Base-by-base conservation (phyloP, 768 basidiomycete genomes). In the Rhizopogon vesiculosus region DNA sequence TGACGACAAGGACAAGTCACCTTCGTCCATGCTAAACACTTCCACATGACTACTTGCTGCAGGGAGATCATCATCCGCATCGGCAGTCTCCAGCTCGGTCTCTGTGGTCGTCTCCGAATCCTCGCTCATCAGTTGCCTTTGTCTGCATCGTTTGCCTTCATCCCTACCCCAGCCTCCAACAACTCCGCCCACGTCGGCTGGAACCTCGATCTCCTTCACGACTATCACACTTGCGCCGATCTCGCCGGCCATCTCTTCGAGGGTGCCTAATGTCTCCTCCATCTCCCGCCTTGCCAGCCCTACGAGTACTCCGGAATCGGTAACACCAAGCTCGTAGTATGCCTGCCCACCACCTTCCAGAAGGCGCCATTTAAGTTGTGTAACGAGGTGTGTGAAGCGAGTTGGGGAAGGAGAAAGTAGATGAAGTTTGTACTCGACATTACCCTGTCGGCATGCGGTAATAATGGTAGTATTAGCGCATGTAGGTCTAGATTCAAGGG, bases 361-460 rank as follows among this genome's bases (percentile, higher is more conserved):
- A 8, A 94, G 79, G 2, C 95, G 83, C 94, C 96, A 98, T 66
- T 96, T 94, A 71, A 97, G 83, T 72, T 98, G 95, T 0, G 95
- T 98, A 54, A 93, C 90, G 19, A 98, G 86, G 57, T 87, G 83
- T 3, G 82, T 80, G 61, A 92, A 91, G 45, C 91, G 89, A 4
- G 83, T 78, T 0, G 84, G 82, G 13, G 89, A 78, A 0, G 93
- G 91, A 48, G 84, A 77, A 41, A 93, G 80, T 19, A 96, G 85
- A 68, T 93, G 91, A 35, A 96, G 81, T 71, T 97, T 97, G 77
- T 97, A 97, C 71, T 97, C 93, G 56, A 97, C 85, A 64, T 93
- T 94, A 8, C 93, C 93, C 71, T 89, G 76, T 8, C 28, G 2
- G 7, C 3, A 33, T 7, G 31, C 31, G 18, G 9, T 59, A 41